phyloP scores from a whole-genome alignment of 2,329 filamentous ascomycete genomes.

The Lojkania enalia region DNA sequence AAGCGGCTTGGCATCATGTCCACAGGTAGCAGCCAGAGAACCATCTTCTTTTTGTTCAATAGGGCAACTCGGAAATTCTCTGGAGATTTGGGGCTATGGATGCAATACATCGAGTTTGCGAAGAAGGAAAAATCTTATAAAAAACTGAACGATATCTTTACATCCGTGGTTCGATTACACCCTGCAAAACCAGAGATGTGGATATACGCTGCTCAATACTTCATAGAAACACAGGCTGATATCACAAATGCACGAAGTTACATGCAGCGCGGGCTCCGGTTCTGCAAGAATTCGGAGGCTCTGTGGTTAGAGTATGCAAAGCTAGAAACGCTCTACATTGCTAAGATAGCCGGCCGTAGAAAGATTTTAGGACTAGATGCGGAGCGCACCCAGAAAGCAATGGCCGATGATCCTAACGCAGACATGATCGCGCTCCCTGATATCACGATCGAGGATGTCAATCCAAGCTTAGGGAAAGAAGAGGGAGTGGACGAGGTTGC shows the following conservation, averaged over 20 bases:
- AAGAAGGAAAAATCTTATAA: constrained; percentile 66
- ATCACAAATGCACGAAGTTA: constrained; percentile 83
- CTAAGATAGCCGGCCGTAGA: constrained; percentile 75
- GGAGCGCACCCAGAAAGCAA: constrained; percentile 47
- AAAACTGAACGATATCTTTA: constrained; percentile 63
- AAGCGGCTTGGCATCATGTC: constrained; percentile 77
- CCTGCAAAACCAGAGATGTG: constrained; percentile 82
- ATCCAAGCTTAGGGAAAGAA: constrained; percentile 57
- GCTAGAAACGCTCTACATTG: constrained; percentile 90
- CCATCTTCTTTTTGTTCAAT: constrained; percentile 87
- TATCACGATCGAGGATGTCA: constrained; percentile 65
- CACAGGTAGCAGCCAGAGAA: constrained; percentile 72
- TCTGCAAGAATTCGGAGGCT: constrained; percentile 73
- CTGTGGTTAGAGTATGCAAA: constrained; percentile 91
- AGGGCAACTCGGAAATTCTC: constrained; percentile 83
- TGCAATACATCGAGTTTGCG: constrained; percentile 84
- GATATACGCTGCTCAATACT: constrained; percentile 78
- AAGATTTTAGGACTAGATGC: constrained; percentile 66
- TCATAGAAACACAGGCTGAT: constrained; percentile 78
- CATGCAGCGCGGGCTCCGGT: constrained; percentile 86
- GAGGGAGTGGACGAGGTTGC: constrained; percentile 55
- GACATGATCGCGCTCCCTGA: constrained; percentile 62
- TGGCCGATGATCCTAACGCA: constrained; percentile 53
- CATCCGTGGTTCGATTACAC: constrained; percentile 77
- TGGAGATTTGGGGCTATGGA: constrained; percentile 80